phyloP scores from a whole-genome alignment of 2,329 filamentous ascomycete genomes.

The Scytalidium lignicola region DNA sequence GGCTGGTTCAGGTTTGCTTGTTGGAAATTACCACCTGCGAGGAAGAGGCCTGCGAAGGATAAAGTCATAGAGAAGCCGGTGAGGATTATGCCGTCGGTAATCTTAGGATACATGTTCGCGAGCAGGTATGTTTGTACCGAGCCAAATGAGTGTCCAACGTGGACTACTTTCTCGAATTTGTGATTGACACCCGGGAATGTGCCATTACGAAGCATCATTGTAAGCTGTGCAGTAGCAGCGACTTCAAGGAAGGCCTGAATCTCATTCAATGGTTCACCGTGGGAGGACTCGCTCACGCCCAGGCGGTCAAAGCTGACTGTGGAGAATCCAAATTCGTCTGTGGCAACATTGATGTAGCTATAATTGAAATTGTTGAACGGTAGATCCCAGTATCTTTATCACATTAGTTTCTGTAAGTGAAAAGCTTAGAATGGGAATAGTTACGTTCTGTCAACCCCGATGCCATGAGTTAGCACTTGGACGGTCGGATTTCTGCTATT shows the following conservation, averaged over 20 bases:
- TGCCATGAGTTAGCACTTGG: constrained; percentile 48
- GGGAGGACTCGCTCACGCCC: constrained; percentile 53
- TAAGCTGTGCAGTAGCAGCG: constrained; percentile 51
- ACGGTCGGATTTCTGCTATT: constrained; percentile 26
- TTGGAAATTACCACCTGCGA: constrained; percentile 42
- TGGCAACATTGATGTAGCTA: constrained; percentile 53
- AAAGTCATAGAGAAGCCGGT: constrained; percentile 52
- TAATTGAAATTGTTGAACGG: constrained; percentile 54
- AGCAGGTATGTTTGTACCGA: constrained; percentile 53
- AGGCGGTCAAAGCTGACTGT: constrained; percentile 59
- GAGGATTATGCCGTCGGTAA: constrained; percentile 53
- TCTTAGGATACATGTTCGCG: constrained; percentile 43
- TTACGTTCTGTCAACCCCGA: constrained; percentile 47
- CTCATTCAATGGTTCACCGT: constrained; percentile 53
- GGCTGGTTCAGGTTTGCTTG: constrained; percentile 30
- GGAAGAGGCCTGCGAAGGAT: constrained; percentile 38
- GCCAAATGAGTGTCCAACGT: constrained; percentile 62
- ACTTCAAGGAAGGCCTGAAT: constrained; percentile 55
- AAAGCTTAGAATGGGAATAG: constrained; percentile 20
- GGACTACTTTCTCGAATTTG: constrained; percentile 41
- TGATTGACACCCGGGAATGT: constrained; percentile 35
- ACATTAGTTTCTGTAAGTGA: constrained; percentile 21
- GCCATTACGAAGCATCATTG: constrained; percentile 41
- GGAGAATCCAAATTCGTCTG: constrained; percentile 49
- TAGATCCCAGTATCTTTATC: constrained; percentile 56